A percentile compares a stretch with the other conserved stretches of the same genome.
These are phyloP conservation scores for Venturia oleaginea DNA, from an alignment of 2,329 filamentous ascomycete genomes.

Conservation along the genomic window DNA sequence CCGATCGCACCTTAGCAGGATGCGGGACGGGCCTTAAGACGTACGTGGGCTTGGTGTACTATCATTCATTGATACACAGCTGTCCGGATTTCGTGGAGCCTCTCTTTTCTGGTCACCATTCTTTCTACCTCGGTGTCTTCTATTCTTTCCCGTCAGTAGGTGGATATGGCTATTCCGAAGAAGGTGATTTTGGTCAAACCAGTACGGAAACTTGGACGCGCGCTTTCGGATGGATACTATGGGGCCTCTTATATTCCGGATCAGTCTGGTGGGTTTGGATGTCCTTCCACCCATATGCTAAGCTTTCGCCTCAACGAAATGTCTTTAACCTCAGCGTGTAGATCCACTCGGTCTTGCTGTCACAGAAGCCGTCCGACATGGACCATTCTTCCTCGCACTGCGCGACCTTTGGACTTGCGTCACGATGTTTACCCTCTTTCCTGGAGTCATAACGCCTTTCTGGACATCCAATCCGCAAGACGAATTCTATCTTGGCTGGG, in stretches of 20 bases:
- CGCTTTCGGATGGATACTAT: constrained; percentile 10
- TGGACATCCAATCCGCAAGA: constrained; percentile 1
- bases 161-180: not conserved
- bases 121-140: not conserved
- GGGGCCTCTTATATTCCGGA: constrained; percentile 11
- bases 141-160: not conserved
- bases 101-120: too few relatives aligned
- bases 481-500: constrained; percentile 8
- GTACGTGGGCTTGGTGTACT: not conserved
- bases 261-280: constrained; percentile 2
- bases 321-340: not conserved
- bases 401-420: constrained; percentile 11
- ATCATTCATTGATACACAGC: not conserved
- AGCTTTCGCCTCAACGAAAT: too few relatives aligned
- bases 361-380: constrained; percentile 11
- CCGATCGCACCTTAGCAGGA: not conserved
- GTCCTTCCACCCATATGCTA: too few relatives aligned
- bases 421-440: constrained; percentile 11
- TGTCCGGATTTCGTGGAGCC: too few relatives aligned
- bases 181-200: constrained; percentile 1
- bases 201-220: not conserved
- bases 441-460: constrained; percentile 7
- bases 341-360: constrained; percentile 10
- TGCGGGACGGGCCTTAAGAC: not conserved
- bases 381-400: constrained; percentile 8